These are phyloP conservation scores for Scytalidium lignicola DNA, from an alignment of 2,329 filamentous ascomycete species.

Conservation along the genomic window DNA sequence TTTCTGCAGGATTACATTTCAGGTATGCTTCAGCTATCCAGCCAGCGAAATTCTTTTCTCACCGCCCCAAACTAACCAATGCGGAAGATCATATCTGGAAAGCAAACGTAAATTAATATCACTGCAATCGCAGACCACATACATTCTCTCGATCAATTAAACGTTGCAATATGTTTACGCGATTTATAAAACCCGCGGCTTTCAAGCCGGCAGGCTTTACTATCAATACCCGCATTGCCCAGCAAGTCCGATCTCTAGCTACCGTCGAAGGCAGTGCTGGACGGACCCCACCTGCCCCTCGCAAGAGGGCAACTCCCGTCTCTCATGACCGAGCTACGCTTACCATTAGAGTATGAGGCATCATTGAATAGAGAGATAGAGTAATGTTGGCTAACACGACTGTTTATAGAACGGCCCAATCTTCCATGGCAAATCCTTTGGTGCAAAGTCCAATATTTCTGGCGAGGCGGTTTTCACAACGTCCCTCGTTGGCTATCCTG, in stretches of 20 bases:
- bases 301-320: slow-evolving; percentile 59
- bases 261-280: slow-evolving; percentile 66
- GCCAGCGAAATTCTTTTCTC: slow-evolving; percentile 8
- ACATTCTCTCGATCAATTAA: slow-evolving; percentile 15
- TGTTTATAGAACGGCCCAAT: slow-evolving; percentile 74
- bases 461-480: slow-evolving; percentile 99
- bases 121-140: slow-evolving; percentile 10
- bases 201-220: slow-evolving; percentile 29
- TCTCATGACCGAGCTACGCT: slow-evolving; percentile 80
- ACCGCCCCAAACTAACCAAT: slow-evolving; percentile 19
- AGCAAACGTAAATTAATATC: slow-evolving; percentile 34
- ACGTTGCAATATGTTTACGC: slow-evolving; percentile 52
- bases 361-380: slow-evolving; percentile 1
- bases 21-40: slow-evolving; percentile 44
- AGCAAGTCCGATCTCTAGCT: slow-evolving; percentile 50
- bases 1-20: slow-evolving; percentile 66
- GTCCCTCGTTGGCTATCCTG: slow-evolving; percentile 94
- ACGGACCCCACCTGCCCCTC: slow-evolving; percentile 58
- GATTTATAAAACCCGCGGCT: slow-evolving; percentile 51
- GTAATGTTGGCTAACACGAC: slow-evolving; percentile 20
- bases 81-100: slow-evolving; percentile 38
- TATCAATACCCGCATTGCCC: slow-evolving; percentile 20
- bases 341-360: slow-evolving; percentile 71
- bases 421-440: slow-evolving; percentile 94
- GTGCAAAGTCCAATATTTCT: slow-evolving; percentile 92